phyloP scores from a whole-genome alignment of 2,329 filamentous ascomycete genomes.

The Elsinoe australis region DNA sequence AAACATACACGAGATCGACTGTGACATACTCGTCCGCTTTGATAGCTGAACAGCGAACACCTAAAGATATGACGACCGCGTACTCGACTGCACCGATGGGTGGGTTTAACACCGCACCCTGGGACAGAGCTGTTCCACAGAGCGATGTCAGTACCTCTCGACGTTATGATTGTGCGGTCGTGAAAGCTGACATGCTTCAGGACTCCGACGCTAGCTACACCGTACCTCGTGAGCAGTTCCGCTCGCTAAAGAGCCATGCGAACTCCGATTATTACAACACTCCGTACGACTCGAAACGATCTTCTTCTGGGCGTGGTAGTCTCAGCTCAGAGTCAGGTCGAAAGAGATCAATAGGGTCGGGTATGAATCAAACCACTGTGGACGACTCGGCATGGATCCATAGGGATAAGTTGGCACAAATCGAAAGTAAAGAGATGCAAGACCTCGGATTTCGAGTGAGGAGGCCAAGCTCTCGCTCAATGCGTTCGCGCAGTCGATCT shows the following conservation, averaged over 20 bases:
- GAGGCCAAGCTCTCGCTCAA: slow-evolving; percentile 45
- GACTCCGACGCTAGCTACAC: slow-evolving; percentile 7
- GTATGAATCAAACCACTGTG: slow-evolving; percentile 11
- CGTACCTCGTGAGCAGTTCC: slow-evolving; percentile 2
- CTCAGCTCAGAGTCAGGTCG: slow-evolving; percentile 5
- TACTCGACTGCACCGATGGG: slow-evolving; percentile 4
- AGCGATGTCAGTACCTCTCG: slow-evolving; percentile 1
- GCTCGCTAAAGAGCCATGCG: slow-evolving; percentile 4
- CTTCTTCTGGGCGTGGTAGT: slow-evolving; percentile 9
- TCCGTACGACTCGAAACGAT: slow-evolving; percentile 12
- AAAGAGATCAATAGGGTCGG: slow-evolving; percentile 11
- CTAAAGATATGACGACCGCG: slow-evolving; percentile 1
- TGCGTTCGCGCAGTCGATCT: slow-evolving; percentile 26
- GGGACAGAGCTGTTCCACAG: slow-evolving; percentile 4
- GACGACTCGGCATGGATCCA: slow-evolving; percentile 77
- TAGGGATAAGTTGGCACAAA: slow-evolving; percentile 71
- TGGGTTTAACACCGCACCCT: not conserved
- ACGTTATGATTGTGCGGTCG: not conserved
- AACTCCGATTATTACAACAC: slow-evolving; percentile 10
- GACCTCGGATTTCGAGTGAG: slow-evolving; percentile 61
- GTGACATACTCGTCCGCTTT: too few species aligned
- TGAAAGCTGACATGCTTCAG: not conserved
- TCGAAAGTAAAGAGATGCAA: slow-evolving; percentile 72
- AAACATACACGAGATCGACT: too few species aligned
- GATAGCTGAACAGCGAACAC: too few species aligned